Percentiles rank a stretch among this genome's conserved stretches.
Conservation (phyloP, 2,329 filamentous ascomycete genomes). For the Fusarium sarcochroum region DNA sequence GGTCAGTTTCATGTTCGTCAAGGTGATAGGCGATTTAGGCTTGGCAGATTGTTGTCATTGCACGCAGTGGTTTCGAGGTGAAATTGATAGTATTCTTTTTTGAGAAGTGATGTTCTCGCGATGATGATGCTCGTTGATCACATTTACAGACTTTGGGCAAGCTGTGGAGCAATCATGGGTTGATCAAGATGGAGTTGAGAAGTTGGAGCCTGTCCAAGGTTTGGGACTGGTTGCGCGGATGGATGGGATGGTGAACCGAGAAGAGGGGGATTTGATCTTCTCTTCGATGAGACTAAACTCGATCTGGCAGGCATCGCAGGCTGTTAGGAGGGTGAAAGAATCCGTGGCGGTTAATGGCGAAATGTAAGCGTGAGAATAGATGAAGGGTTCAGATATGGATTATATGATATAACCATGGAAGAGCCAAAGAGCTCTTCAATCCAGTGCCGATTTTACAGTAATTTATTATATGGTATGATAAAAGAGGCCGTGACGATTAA, state of each 20-base stretch:
- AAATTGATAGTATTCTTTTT: slow-evolving; percentile 6
- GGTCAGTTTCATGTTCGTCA: slow-evolving; percentile 21
- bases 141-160: background rate
- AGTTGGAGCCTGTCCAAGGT: slow-evolving; percentile 10
- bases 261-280: background rate
- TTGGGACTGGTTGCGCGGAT: slow-evolving; percentile 14
- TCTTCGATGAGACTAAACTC: slow-evolving; percentile 22
- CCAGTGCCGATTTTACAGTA: background rate
- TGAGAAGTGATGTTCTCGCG: slow-evolving; percentile 11
- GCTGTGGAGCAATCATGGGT: slow-evolving; percentile 19
- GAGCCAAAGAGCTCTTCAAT: background rate
- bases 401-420: background rate
- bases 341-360: background rate
- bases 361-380: background rate
- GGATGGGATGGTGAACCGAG: slow-evolving; percentile 25
- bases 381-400: background rate
- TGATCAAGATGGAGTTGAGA: slow-evolving; percentile 5
- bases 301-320: slow-evolving; percentile 20
- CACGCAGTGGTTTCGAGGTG: background rate
- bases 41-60: slow-evolving; percentile 13
- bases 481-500: background rate
- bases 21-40: background rate
- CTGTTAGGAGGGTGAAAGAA: slow-evolving; percentile 1
- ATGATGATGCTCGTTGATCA: slow-evolving; percentile 5
- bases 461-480: background rate